These are phyloP conservation scores for Aspergillus steynii DNA, from an alignment of 495 filamentous ascomycete genomes.

Conservation along the genomic window DNA sequence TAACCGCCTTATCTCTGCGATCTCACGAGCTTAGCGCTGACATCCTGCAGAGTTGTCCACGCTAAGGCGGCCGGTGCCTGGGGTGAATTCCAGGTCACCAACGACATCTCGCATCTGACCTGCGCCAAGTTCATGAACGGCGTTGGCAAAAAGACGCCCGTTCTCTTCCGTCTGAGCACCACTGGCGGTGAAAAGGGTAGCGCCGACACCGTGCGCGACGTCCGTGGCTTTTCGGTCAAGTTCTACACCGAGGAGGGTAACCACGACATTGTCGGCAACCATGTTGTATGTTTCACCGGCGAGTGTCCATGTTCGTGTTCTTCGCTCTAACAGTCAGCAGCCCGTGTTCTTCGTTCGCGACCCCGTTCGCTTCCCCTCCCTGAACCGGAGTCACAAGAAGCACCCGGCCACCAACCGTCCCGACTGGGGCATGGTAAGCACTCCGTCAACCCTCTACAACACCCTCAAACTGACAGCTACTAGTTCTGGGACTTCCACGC, in stretches of 20 bases:
- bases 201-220: constrained; percentile 64
- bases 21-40: not conserved
- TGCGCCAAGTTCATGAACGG: constrained; percentile 41
- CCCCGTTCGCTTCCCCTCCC: constrained; percentile 52
- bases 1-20: not conserved
- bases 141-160: constrained; percentile 63
- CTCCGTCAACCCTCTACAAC: not conserved
- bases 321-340: not conserved
- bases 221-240: constrained; percentile 68
- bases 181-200: constrained; percentile 65
- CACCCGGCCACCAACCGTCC: constrained; percentile 46
- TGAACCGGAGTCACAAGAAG: constrained; percentile 54
- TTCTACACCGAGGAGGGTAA: constrained; percentile 81
- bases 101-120: constrained; percentile 50
- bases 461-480: constrained; percentile 1
- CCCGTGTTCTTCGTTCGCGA: constrained; percentile 57
- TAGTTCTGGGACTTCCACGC: constrained; percentile 56
- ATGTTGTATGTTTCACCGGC: constrained; percentile 21
- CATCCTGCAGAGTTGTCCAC: constrained; percentile 54
- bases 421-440: constrained; percentile 50
- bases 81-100: constrained; percentile 62
- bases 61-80: constrained; percentile 61
- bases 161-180: constrained; percentile 63
- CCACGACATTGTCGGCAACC: constrained; percentile 55
- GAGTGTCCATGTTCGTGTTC: not conserved